Percentiles rank a stretch among this genome's conserved stretches.
Conservation (phyloP, 257 asterid species). For the Penstemon newberryi region DNA sequence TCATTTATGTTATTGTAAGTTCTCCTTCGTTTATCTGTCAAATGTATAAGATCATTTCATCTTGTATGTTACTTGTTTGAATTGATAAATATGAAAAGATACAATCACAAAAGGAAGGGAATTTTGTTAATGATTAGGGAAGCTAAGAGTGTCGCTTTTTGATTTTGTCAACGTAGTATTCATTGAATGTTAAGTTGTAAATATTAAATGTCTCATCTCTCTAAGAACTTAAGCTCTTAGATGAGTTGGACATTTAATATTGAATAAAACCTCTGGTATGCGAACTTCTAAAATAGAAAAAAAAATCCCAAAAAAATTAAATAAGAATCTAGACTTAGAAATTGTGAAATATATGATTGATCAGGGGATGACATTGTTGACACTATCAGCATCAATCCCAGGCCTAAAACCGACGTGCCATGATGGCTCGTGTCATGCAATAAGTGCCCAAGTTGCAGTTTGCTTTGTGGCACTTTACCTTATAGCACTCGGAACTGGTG, state of each 20-base stretch:
- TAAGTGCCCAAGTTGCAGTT: constrained; percentile 44
- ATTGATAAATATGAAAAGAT: neutral
- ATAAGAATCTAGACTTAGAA: neutral
- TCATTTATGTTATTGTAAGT: constrained; percentile 71
- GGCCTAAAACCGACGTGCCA: constrained; percentile 50
- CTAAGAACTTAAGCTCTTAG: too few species aligned
- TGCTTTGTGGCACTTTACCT: constrained; percentile 62
- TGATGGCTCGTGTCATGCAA: constrained; percentile 43
- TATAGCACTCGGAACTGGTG: constrained; percentile 76
- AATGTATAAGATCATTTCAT: neutral
- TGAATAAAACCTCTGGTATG: too few species aligned
- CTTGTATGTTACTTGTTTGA: neutral
- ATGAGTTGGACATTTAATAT: too few species aligned
- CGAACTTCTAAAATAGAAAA: neutral
- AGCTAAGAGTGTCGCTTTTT: neutral
- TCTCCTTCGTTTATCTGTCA: neutral
- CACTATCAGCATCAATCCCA: constrained; percentile 56
- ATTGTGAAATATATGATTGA: neutral
- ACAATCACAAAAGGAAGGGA: neutral
- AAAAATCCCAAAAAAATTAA: too few species aligned
- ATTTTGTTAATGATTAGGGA: neutral
- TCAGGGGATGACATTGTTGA: constrained; percentile 69
- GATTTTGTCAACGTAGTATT: neutral
- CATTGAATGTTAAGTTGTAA: too few species aligned
- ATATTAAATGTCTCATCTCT: too few species aligned